Evolutionary conservation across 2,329 filamentous ascomycete species (phyloP).

Genomic region (Geosmithia flava): DNA sequence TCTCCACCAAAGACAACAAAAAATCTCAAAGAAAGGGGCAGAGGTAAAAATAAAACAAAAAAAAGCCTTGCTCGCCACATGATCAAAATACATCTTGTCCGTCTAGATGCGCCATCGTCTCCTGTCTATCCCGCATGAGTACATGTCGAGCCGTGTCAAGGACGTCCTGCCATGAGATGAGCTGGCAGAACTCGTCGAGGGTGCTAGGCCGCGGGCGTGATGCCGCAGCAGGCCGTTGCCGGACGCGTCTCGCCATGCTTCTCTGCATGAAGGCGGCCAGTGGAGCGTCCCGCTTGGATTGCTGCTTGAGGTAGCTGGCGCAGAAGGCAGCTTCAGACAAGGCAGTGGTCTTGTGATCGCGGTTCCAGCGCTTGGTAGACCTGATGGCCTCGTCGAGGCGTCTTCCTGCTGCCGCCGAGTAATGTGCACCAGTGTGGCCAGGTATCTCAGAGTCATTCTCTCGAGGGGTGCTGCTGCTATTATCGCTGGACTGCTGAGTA

Average conservation of each 20-base stretch:
- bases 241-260: constrained; percentile 13
- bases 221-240: constrained; percentile 2
- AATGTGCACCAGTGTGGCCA: not conserved
- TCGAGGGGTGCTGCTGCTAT: not conserved
- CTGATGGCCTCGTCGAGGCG: constrained; percentile 21
- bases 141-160: constrained; percentile 16
- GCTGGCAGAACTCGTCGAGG: constrained; percentile 19
- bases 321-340: constrained; percentile 16
- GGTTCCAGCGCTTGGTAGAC: constrained; percentile 25
- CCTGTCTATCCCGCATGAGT: constrained; percentile 10
- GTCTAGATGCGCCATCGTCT: not conserved
- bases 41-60: not conserved
- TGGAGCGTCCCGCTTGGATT: constrained; percentile 18
- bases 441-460: constrained; percentile 1
- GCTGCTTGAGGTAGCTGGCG: constrained; percentile 19
- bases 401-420: constrained; percentile 3
- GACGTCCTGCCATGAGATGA: constrained; percentile 20
- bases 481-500: not conserved
- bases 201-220: constrained; percentile 8
- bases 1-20: too few species aligned
- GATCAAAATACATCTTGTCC: not conserved
- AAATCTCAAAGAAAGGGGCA: not conserved
- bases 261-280: constrained; percentile 21
- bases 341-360: constrained; percentile 20
- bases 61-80: not conserved